Evolutionary conservation across 345 rosid genomes (phyloP).

Genomic region (Camelina sativa): DNA sequence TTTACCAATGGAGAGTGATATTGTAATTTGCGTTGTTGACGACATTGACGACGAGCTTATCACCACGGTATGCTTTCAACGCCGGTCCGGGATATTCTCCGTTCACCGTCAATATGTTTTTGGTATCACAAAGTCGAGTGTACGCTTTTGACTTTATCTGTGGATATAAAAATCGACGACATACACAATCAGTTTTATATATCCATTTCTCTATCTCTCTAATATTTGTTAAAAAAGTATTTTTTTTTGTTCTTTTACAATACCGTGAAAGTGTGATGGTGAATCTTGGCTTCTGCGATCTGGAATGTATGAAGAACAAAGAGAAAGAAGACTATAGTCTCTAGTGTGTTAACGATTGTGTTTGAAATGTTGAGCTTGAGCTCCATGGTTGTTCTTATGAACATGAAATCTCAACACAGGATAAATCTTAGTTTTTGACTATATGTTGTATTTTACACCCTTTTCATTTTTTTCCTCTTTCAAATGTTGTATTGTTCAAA

Average conservation of each 20-base stretch:
- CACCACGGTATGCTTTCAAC: conserved; percentile 50
- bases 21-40: conserved; percentile 53
- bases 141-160: conserved; percentile 47
- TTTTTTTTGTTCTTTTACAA: not conserved
- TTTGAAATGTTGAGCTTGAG: conserved; percentile 12
- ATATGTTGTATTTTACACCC: not conserved
- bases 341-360: not conserved
- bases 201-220: not conserved
- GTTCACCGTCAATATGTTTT: conserved; percentile 53
- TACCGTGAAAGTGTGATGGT: conserved; percentile 42
- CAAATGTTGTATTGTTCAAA: not conserved
- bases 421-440: not conserved
- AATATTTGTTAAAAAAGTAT: not conserved
- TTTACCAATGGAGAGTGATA: conserved; percentile 63
- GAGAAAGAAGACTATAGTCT: conserved; percentile 19
- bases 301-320: conserved; percentile 10
- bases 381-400: conserved; percentile 19
- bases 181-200: not conserved
- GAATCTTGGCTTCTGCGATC: conserved; percentile 31
- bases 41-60: conserved; percentile 51
- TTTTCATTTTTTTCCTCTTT: not conserved
- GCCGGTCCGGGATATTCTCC: conserved; percentile 56
- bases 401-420: not conserved
- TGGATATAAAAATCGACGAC: no score
- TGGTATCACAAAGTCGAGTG: conserved; percentile 51